Evolutionary conservation across 306 rosid species (phyloP), one percentile per base, ranked within the genome.

Genomic region (Pyrus bretschneideri): DNA sequence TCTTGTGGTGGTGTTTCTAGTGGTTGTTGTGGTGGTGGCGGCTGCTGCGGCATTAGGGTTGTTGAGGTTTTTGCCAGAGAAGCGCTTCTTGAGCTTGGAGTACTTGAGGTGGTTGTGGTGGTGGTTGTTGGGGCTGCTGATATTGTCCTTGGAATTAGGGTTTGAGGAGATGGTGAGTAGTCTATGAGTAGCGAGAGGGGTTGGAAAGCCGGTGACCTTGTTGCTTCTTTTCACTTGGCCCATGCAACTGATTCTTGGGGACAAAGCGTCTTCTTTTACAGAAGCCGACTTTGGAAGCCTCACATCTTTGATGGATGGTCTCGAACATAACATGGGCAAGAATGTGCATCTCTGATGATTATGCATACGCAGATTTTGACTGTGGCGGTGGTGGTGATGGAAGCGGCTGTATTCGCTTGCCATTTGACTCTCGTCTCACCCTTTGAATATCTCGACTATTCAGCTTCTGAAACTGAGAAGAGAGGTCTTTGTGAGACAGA

Each of bases 151-250:
- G 79, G 11, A 65, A 29, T 29, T 49, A 49, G 55, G 9, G 40
- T 9, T 57, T 76, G 22, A 61, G 65, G 55, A 14, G 79, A 13
- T 78, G 40, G 45, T 13, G 64, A 75, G 35, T 49, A 64, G 72
- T 73, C 74, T 84, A 67, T 72, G 81, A 85, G 25, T 85, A 82
- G 27, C 22, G 62, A 57, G 62, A 40, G 88, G 61, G 58, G 78
- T 21, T 45, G 96, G 96, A 18, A 87, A 80, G 4, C 95, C 97
- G 3, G 83, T 72, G 3, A 90, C 89, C 73, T 74, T 92, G 91
- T 92, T 92, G 84, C 84, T 85, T 60, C 98, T 86, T 80, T 91
- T 96, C 2, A 96, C 99, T 75, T 96, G 98, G 69, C 99, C 99
- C 90, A 88, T 92, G 88, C 99, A 96, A 60, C 96, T 83, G 82